Base-by-base conservation (phyloP, 371 early-diverging fungal genomes). In the Mucor plumbeus region DNA sequence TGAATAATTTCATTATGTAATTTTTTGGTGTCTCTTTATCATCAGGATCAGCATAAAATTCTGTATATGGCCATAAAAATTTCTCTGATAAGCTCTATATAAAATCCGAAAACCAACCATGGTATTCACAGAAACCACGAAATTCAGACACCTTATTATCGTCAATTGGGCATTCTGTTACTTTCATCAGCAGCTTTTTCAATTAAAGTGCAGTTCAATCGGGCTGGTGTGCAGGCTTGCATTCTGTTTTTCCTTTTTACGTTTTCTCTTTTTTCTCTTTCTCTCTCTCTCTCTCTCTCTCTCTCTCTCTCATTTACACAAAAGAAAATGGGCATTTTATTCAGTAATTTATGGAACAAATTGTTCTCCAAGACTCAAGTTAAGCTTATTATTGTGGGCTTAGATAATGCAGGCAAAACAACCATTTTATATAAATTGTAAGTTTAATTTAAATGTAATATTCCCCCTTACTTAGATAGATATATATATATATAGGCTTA, bases 361-460 rank as follows among this genome's bases (percentile, higher is more conserved):
- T 62, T 80, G 14, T 82, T 82, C 47, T 82, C 83, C n/a, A 82
- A 91, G 74, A 87, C 90, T 61, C 93, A 95, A 78, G 88, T 96
- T 78, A 93, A 93, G 70, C 89, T 97, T 66, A 86, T 96, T 64
- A 94, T 96, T 84, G 90, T 97, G 21, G 97, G 98, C 5, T 84
- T 95, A 60, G 97, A 97, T 73, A 94, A 94, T 70, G 95, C 97
- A 14, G 98, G 97, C 58, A 97, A 97, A 82, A 97, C 96, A 58
- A 94, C 90, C 73, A 88, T 89, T 65, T 74, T 90, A 17, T 90
- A 89, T 75, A 89, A 89, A 73, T 82, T 82, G 82, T 79, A 74
- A 63, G 79, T 47, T 10, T 11, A 8, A n/a, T 34, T 4, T 54
- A 54, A 15, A 33, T 14, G 38, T 26, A 44, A 54, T 34, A 34